Percentiles rank a stretch among this genome's conserved stretches.
phyloP scores from a whole-genome alignment of 2,329 filamentous ascomycete genomes.

The Penicillium sp. region DNA sequence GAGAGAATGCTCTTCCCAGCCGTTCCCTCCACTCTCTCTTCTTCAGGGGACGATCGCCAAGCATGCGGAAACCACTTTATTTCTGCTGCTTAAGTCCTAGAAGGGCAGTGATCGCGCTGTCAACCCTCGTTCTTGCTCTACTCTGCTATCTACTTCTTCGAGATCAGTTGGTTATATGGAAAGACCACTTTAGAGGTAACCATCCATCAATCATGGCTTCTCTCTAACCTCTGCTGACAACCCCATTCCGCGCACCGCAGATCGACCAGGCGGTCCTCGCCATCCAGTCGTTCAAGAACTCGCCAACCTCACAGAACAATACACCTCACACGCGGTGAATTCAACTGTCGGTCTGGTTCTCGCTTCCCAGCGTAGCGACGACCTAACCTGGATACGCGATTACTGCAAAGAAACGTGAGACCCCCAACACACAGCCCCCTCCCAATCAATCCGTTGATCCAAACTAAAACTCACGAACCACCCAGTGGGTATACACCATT shows the following conservation, averaged over 20 bases:
- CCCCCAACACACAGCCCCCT: too few relatives aligned
- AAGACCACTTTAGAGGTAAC: neutral
- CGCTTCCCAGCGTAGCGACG: neutral
- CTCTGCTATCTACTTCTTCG: neutral
- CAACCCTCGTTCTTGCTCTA: neutral
- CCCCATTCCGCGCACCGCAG: neutral
- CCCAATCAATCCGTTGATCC: too few relatives aligned
- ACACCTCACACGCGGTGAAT: neutral
- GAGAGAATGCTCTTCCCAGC: neutral
- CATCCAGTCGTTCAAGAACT: neutral
- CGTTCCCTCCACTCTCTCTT: neutral
- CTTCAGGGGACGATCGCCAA: neutral
- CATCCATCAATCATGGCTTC: too few relatives aligned
- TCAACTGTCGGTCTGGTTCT: neutral
- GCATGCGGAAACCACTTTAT: neutral
- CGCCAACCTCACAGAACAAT: neutral
- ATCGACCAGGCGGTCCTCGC: neutral
- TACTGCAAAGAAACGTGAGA: conserved; percentile 1
- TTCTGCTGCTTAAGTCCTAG: neutral
- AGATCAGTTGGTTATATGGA: neutral
- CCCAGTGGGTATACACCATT: conserved; percentile 20
- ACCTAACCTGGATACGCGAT: neutral
- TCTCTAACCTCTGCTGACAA: neutral
- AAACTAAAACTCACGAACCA: too few relatives aligned
- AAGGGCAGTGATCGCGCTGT: neutral